Evolutionary conservation across 257 asterid genomes (phyloP), one percentile per base, ranked within the genome.

Genomic region (Solanum tacnaense): DNA sequence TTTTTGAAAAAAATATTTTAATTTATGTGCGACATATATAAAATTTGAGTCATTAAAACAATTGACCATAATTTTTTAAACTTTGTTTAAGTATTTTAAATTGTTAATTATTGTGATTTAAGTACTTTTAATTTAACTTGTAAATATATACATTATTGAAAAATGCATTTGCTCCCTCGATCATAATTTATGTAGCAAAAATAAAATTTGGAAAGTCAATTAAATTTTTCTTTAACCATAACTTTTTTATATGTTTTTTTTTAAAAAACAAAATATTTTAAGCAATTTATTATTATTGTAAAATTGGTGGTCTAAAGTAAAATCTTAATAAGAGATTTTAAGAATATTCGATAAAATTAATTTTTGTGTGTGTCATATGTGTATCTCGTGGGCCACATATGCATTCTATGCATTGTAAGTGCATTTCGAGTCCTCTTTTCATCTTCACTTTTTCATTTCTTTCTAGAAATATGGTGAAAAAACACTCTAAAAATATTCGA

Each of bases 1-100:
- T 6, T 52, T 58, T 58, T 1, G 0, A 58, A 20, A 58, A 15
- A 15, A 3, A 0, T 20, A 58, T 58, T 58, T 7, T 0, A 20
- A 20, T 58, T 58, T 20, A 58, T 58, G 12, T 58, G 4, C n/a
- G 39, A 56, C 2, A 20, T 0, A 20, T 6, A 56, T 56, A 58
- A 3, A 7, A 58, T 20, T 20, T 58, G 25, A 58, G 11, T 20
- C 67, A 58, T 2, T 58, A 7, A 58, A 18, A 58, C 20, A 58
- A 21, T 7, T 20, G 25, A 58, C 1, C 25, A 58, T 3, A 7
- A 20, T 58, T 58, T 56, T 56, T 16, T 1, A 18, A 15, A 16
- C 1, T 52, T 58, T 58, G 0, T 58, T 20, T 58, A 20, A 58
- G 0, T 20, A 58, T 3, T 58, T 58, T 58, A 58, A 58, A 58